A percentile compares a stretch with the other conserved stretches of the same genome.
Evolutionary conservation across 306 rosid species (phyloP).

Genomic region (Lotus japonicus): DNA sequence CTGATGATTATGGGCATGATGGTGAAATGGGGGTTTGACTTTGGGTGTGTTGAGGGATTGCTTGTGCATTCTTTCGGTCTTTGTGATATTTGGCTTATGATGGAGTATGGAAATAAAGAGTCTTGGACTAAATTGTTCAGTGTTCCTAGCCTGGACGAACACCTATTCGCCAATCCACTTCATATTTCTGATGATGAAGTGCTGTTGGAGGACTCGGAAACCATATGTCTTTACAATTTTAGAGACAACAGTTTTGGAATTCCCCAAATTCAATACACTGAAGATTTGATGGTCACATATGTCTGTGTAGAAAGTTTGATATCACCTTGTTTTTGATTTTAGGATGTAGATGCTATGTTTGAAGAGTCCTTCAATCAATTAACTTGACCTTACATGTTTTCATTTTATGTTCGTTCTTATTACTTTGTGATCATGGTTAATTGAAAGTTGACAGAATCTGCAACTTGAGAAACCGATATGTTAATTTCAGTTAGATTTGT

Average conservation of each 20-base stretch:
- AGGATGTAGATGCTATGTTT: too few species aligned
- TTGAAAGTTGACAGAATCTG: too few species aligned
- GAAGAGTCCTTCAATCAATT: too few species aligned
- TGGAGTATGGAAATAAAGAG: constrained; percentile 28
- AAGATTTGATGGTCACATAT: background rate
- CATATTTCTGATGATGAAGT: constrained; percentile 23
- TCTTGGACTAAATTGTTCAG: constrained; percentile 31
- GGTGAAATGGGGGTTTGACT: background rate
- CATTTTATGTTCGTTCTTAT: background rate
- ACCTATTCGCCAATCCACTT: background rate
- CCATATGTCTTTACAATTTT: background rate
- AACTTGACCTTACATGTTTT: too few species aligned
- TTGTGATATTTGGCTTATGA: constrained; percentile 28
- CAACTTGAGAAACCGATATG: too few species aligned
- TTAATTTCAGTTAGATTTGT: too few species aligned
- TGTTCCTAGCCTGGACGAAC: background rate
- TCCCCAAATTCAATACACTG: background rate
- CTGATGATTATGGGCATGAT: background rate
- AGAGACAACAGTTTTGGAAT: background rate
- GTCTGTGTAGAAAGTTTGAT: constrained; percentile 29
- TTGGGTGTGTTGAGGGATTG: constrained; percentile 17
- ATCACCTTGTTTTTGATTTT: too few species aligned
- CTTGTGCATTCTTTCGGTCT: background rate
- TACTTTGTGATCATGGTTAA: background rate
- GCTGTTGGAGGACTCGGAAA: background rate